Evolutionary conservation across 768 basidiomycete genomes (phyloP).

Genomic region (Mycena haematopus): DNA sequence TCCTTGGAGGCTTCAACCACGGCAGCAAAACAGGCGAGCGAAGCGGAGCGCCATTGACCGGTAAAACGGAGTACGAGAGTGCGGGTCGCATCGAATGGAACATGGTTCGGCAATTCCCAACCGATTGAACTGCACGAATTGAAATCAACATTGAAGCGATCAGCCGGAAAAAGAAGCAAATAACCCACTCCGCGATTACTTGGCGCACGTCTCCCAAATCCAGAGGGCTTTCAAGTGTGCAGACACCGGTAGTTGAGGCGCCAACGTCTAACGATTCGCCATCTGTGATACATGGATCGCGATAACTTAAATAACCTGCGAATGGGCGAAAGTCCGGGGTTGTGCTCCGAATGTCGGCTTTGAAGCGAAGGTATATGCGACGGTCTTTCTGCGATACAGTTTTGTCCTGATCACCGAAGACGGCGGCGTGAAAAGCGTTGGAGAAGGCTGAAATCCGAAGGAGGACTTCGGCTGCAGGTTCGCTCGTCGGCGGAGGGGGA

Average conservation of each 20-base stretch:
- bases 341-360: constrained; percentile 42
- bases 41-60: constrained; percentile 44
- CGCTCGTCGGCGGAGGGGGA: constrained; percentile 44
- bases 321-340: constrained; percentile 47
- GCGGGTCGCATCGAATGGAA: constrained; percentile 48
- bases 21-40: constrained; percentile 40
- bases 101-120: constrained; percentile 50
- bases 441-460: constrained; percentile 53
- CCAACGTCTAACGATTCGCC: constrained; percentile 14
- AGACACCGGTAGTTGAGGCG: not conserved
- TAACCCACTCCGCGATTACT: constrained; percentile 43
- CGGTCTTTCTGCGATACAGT: constrained; percentile 44
- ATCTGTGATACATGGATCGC: constrained; percentile 3
- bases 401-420: constrained; percentile 44
- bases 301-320: constrained; percentile 4
- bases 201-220: constrained; percentile 42
- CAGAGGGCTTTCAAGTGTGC: constrained; percentile 22
- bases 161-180: not conserved
- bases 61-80: constrained; percentile 44
- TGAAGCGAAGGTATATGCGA: constrained; percentile 40
- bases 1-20: constrained; percentile 38
- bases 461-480: constrained; percentile 55
- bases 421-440: constrained; percentile 39
- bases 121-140: constrained; percentile 40
- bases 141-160: not conserved